Percentiles rank a stretch among this genome's conserved stretches.
Evolutionary conservation across 192 early-diverging fungal species (phyloP).

Genomic region (Haplosporangium gracile): DNA sequence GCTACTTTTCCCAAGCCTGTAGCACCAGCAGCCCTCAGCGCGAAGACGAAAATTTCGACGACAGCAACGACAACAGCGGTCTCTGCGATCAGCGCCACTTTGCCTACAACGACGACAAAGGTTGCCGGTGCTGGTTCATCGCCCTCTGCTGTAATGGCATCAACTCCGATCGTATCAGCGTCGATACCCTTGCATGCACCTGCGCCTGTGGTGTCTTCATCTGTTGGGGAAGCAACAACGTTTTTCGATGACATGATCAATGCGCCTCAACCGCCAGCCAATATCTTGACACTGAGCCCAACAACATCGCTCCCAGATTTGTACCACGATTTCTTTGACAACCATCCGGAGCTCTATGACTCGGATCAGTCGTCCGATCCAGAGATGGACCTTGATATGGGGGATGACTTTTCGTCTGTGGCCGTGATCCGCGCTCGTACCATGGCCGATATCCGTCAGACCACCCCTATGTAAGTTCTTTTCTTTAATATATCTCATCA

Average conservation of each 20-base stretch:
- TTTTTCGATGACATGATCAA: conserved; percentile 58
- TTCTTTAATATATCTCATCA: neutral
- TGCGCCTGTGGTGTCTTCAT: neutral
- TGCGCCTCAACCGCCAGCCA: conserved; percentile 50
- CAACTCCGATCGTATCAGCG: neutral
- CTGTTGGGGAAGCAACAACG: conserved; percentile 37
- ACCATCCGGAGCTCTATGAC: conserved; percentile 56
- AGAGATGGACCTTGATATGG: conserved; percentile 40
- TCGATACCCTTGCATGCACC: neutral
- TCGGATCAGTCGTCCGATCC: conserved; percentile 54
- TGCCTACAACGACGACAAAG: neutral
- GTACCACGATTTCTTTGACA: conserved; percentile 58
- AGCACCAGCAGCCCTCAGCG: neutral
- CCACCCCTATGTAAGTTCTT: conserved; percentile 43
- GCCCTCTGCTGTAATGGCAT: conserved; percentile 1
- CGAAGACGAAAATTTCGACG: conserved; percentile 2
- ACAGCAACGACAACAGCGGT: conserved; percentile 2
- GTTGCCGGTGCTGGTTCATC: conserved; percentile 1
- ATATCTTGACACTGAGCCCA: conserved; percentile 48
- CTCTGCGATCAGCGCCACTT: conserved; percentile 5
- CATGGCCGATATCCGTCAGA: conserved; percentile 49
- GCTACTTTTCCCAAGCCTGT: neutral
- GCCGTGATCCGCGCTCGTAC: conserved; percentile 44
- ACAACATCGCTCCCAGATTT: conserved; percentile 49
- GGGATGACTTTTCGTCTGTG: conserved; percentile 19